Evolutionary conservation across 169 alveolate species (phyloP), one percentile per base, ranked within the genome.

Genomic region (Plasmodium sp.): DNA sequence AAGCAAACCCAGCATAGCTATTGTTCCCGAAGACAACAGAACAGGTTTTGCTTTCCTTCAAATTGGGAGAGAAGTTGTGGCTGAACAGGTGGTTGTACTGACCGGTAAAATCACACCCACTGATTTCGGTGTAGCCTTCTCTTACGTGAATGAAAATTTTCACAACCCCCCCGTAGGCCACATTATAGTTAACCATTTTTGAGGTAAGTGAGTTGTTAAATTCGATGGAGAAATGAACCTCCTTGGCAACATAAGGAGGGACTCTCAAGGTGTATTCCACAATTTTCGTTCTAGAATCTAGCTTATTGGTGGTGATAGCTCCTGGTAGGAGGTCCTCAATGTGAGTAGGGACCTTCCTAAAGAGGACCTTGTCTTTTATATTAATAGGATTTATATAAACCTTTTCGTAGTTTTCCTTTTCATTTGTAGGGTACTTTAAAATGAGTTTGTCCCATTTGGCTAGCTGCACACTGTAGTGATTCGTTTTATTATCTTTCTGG

Each of bases 21-120:
- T 90, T 90, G 80, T 72, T 74, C 9, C 84, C 83, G 4, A 90
- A 10, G n/a, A 73, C 41, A 22, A 90, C 34, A 18, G 51, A 80
- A 58, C 94, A 90, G 3, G 48, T 81, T 41, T 48, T 67, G 9
- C 16, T 67, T 62, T 80, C 84, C 51, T 80, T 33, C 7, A 75
- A 36, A 36, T 27, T 45, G 5, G 90, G 79, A 14, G 41, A 74
- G 34, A 43, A 71, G 10, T 81, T 67, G 14, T 81, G 31, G 4
- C 83, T 56, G 45, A 90, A 90, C 12, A 90, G 74, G 74, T 90
- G 74, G 9, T 31, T 10, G 41, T 90, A 90, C 43, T 81, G 31
- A 2, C 94, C 94, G 43, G 92, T 90, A 67, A 90, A 90, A 58
- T 90, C 94, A 67, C 94, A 90, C 10, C 94, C 94, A 62, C 48